phyloP scores from a whole-genome alignment of 192 early-diverging fungal species.

The Chytriomyces sp. region DNA sequence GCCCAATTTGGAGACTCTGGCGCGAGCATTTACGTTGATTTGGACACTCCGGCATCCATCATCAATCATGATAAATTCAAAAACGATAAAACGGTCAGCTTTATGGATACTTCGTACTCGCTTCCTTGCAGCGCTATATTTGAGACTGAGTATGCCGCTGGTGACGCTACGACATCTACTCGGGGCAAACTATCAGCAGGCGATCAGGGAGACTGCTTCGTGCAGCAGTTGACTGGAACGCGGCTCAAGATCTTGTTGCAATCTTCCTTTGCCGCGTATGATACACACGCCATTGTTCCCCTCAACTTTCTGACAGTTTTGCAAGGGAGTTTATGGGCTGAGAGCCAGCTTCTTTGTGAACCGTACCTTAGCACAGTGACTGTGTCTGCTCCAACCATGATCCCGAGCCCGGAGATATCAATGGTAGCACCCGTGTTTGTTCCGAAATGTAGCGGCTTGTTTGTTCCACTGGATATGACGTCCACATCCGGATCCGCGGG shows the following conservation, averaged over 20 bases:
- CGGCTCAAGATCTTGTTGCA: conserved; percentile 24
- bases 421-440: conserved; percentile 29
- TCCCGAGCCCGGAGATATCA: conserved; percentile 12
- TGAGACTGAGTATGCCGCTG: neutral
- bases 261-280: conserved; percentile 20
- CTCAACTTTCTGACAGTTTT: neutral
- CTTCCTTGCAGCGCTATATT: conserved; percentile 34
- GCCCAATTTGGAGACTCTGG: conserved; percentile 29
- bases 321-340: conserved; percentile 25
- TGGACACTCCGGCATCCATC: conserved; percentile 20
- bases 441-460: conserved; percentile 10
- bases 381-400: conserved; percentile 9
- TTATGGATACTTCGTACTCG: neutral
- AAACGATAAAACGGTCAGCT: neutral
- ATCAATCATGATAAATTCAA: conserved; percentile 16
- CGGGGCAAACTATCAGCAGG: conserved; percentile 27
- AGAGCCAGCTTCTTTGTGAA: neutral
- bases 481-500: conserved; percentile 29
- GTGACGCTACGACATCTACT: neutral
- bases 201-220: conserved; percentile 16
- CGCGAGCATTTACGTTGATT: conserved; percentile 29
- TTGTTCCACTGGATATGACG: conserved; percentile 26
- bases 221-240: conserved; percentile 26
- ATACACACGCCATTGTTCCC: conserved; percentile 30
- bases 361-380: neutral